phyloP scores from a whole-genome alignment of 2,329 filamentous ascomycete species.

The Talaromyces sp. region DNA sequence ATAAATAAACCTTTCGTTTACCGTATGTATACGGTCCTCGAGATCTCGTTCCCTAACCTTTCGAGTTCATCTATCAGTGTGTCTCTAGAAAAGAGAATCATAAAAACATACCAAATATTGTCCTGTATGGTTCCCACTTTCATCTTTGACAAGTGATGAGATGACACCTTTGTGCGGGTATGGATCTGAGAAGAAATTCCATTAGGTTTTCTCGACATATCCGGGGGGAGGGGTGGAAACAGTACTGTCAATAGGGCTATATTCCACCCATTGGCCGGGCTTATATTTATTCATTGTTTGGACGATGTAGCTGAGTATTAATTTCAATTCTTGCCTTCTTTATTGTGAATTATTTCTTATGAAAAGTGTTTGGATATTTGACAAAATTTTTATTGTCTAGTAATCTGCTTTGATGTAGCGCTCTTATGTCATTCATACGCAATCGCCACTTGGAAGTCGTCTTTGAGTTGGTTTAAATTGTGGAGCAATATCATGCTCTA shows the following conservation, averaged over 20 bases:
- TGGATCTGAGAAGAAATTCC: neutral
- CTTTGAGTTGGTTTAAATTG: neutral
- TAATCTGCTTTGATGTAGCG: neutral
- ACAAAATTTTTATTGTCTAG: neutral
- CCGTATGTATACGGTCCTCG: conserved; percentile 7
- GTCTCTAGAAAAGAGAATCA: neutral
- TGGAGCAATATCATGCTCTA: neutral
- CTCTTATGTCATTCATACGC: neutral
- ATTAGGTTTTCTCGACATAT: neutral
- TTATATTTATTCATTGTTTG: conserved; percentile 5
- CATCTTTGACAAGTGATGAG: conserved; percentile 5
- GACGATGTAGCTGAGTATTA: neutral
- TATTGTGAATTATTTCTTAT: neutral
- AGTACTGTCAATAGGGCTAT: conserved; percentile 11
- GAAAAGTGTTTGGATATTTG: neutral
- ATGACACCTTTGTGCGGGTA: conserved; percentile 11
- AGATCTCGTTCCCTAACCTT: conserved; percentile 10
- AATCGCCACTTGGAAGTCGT: neutral
- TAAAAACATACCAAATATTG: conserved; percentile 6
- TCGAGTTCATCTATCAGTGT: neutral
- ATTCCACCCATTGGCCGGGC: conserved; percentile 12
- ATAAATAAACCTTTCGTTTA: conserved; percentile 12
- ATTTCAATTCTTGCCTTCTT: neutral
- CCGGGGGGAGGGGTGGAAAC: neutral
- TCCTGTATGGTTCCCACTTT: conserved; percentile 5